Evolutionary conservation across 371 early-diverging fungal genomes (phyloP).

Genomic region (Syncephalastrum contaminatum): DNA sequence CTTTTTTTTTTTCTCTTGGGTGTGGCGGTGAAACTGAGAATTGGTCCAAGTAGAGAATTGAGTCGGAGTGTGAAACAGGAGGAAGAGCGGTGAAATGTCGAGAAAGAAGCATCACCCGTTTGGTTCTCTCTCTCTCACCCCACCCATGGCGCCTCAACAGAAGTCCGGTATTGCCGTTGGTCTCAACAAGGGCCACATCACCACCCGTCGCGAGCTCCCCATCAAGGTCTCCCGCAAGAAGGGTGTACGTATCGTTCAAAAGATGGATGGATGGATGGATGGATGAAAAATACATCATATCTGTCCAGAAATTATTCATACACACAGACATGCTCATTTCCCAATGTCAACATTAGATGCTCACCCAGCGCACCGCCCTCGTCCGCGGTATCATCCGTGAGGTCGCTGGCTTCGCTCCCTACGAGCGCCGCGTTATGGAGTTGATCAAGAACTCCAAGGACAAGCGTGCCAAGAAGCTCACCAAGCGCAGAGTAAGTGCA

Average conservation of each 20-base stretch:
- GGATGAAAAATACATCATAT: conserved; percentile 2
- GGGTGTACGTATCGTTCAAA: conserved; percentile 72
- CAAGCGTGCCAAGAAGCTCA: conserved; percentile 98
- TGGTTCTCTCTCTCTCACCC: background rate
- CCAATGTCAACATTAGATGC: conserved; percentile 42
- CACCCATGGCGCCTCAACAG: conserved; percentile 27
- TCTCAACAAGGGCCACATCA: conserved; percentile 86
- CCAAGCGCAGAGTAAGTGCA: conserved; percentile 90
- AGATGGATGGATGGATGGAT: conserved; percentile 34
- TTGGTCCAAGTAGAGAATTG: too few relatives aligned
- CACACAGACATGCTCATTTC: too few relatives aligned
- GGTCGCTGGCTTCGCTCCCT: conserved; percentile 97
- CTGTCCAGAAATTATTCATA: too few relatives aligned
- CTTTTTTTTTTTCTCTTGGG: too few relatives aligned
- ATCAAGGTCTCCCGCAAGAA: conserved; percentile 81
- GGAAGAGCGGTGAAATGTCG: too few relatives aligned
- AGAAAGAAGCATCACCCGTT: too few relatives aligned
- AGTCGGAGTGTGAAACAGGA: too few relatives aligned
- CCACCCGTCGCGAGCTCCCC: conserved; percentile 78
- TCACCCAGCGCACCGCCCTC: conserved; percentile 85
- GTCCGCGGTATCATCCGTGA: conserved; percentile 95
- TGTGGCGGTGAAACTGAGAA: too few relatives aligned
- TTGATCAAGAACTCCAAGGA: conserved; percentile 99
- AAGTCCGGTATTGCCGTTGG: conserved; percentile 81
- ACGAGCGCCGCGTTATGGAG: conserved; percentile 99